Evolutionary conservation across 768 basidiomycete genomes (phyloP), one percentile per base, ranked within the genome.

Genomic region (Tubosaeta sp.): DNA sequence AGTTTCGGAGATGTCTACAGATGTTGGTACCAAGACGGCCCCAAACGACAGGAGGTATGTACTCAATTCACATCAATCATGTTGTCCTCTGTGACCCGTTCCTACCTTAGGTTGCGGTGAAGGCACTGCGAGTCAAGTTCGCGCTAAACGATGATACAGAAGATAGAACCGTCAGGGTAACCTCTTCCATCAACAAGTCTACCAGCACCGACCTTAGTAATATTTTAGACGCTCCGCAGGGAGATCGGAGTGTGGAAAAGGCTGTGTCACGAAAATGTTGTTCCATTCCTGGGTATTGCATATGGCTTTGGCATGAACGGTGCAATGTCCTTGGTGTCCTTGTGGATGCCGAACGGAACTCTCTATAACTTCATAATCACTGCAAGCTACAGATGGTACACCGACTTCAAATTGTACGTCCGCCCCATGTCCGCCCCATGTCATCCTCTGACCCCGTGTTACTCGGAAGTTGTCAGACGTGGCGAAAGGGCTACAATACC

Each of bases 161-260:
- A 4, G 10, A 48, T 16, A 27, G 14, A 1, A 0, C 29, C 29
- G 29, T 29, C 14, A 53, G 51, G 49, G 55, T 60, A 46, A 8
- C 6, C 4, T 1, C 4, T 17, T 2, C 29, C 29, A 9, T 9
- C 29, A 9, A 29, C 29, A 29, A 29, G 0, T 17, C 1, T n/a
- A 6, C 3, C 1, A 13, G 5, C 6, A 38, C 34, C 14, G 19
- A 29, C 5, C 29, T 5, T 0, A 31, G 22, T 2, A 2, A 0
- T 2, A 11, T 32, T 4, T 1, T 5, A 65, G 69, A 55, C 64
- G 48, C 46, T 67, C 29, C 59, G 50, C 46, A 57, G 67, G 32
- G 69, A 70, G 22, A 51, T 71, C 9, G 60, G 59, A 14, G 64
- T 69, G 19, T 71, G 68, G 69, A 60, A 45, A 47, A 46, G 54